Base-by-base conservation (phyloP, 164 flowering plant genomes). In the Warburgia ugandensis region DNA sequence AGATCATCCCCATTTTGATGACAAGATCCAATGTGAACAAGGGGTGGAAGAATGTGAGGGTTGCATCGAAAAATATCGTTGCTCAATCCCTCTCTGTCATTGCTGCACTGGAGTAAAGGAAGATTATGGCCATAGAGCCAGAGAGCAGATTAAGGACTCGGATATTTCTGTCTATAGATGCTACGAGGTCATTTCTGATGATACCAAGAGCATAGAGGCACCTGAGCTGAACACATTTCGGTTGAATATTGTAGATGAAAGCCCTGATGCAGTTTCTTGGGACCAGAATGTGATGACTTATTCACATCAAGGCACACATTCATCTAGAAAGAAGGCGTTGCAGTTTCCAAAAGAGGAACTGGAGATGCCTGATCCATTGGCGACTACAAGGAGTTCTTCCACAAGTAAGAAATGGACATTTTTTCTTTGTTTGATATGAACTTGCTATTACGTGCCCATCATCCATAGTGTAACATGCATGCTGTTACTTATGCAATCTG, bases 41-140 rank as follows among this genome's bases (percentile, higher is more conserved):
- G n/a, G n/a, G n/a, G n/a, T n/a, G n/a, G n/a, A n/a, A n/a, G n/a
- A n/a, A n/a, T n/a, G n/a, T n/a, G n/a, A n/a, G n/a, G n/a, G n/a
- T n/a, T n/a, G n/a, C n/a, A n/a, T n/a, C n/a, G n/a, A n/a, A n/a
- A n/a, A n/a, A n/a, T n/a, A n/a, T n/a, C n/a, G n/a, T n/a, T n/a
- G n/a, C n/a, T n/a, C 66, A 1, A 49, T 14, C n/a, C 50, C 72
- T 16, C 35, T 56, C 48, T 67, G 66, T 64, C 63, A 68, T 45
- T 58, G 69, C 60, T 53, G 71, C 60, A 29, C 33, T 7, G 63
- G 50, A 26, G 26, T 48, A 23, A 71, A 58, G 38, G 67, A 45
- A 22, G 55, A 20, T 63, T 41, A 45, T 54, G 45, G 12, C 12
- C 19, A 14, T 11, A 25, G 36, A 20, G 13, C 36, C 28, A 22